Percentiles rank a stretch among this genome's conserved stretches.
phyloP scores from a whole-genome alignment of 441 rosid species.

The Syzygium malaccense region DNA sequence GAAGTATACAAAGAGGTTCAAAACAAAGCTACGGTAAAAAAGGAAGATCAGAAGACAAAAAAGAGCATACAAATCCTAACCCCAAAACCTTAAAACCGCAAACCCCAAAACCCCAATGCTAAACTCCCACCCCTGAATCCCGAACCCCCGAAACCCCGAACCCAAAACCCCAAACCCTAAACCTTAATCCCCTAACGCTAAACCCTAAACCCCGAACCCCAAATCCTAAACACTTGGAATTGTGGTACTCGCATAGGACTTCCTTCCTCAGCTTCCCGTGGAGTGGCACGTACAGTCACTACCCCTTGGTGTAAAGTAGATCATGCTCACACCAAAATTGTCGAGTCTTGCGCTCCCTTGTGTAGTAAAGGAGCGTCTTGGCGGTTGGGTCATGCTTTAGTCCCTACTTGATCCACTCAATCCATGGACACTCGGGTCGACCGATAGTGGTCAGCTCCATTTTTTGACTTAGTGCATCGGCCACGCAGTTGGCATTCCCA shows the following conservation, averaged over 20 bases:
- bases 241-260: background rate
- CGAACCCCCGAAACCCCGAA: no score
- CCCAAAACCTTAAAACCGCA: no score
- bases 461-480: background rate
- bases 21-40: background rate
- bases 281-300: background rate
- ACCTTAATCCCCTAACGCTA: no score
- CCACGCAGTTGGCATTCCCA: background rate
- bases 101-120: no score
- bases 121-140: no score
- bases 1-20: background rate
- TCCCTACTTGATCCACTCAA: background rate
- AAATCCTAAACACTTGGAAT: background rate
- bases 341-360: background rate
- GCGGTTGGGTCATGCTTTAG: accelerated
- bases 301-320: background rate
- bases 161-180: no score
- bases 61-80: no score
- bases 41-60: background rate
- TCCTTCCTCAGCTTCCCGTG: background rate
- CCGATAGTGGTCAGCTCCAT: background rate
- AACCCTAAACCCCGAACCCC: no score
- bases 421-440: background rate
- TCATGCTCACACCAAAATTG: background rate
- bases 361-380: background rate